Percentiles rank a stretch among this genome's conserved stretches.
Conservation (phyloP, 768 basidiomycete species). For the Boletus sensibilis region DNA sequence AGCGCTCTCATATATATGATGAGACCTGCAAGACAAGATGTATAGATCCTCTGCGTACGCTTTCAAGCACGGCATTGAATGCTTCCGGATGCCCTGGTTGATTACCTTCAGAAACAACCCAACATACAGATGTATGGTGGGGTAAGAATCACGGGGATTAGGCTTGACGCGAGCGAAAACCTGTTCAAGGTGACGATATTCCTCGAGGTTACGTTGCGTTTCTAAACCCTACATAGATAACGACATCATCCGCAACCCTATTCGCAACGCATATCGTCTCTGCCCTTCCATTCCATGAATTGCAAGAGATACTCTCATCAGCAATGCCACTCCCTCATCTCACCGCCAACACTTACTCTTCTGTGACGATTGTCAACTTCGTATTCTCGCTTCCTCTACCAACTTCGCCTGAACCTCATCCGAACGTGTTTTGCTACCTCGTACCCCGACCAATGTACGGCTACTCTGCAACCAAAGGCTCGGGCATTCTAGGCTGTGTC, state of each 20-base stretch:
- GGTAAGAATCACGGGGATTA: neutral
- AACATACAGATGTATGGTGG: neutral
- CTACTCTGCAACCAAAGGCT: constrained; percentile 36
- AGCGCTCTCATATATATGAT: no score
- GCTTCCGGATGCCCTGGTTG: neutral
- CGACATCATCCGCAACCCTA: neutral
- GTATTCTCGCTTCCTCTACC: neutral
- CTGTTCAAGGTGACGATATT: neutral
- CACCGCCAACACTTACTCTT: neutral
- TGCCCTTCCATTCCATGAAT: neutral
- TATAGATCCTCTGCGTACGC: neutral
- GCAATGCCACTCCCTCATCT: neutral
- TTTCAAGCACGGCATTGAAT: neutral
- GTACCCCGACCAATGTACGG: constrained; percentile 68
- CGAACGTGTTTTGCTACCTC: constrained; percentile 88
- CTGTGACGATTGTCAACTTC: neutral
- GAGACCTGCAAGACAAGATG: neutral
- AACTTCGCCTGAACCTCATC: constrained; percentile 48
- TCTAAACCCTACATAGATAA: neutral
- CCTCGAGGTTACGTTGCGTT: neutral
- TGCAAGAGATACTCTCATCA: neutral
- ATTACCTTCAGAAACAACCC: neutral
- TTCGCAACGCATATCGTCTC: neutral
- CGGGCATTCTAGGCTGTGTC: neutral
- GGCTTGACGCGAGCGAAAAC: neutral